Percentiles rank a stretch among this genome's conserved stretches.
These are phyloP conservation scores for Microthlaspi erraticum DNA, from an alignment of 345 rosid species.

Conservation along the genomic window DNA sequence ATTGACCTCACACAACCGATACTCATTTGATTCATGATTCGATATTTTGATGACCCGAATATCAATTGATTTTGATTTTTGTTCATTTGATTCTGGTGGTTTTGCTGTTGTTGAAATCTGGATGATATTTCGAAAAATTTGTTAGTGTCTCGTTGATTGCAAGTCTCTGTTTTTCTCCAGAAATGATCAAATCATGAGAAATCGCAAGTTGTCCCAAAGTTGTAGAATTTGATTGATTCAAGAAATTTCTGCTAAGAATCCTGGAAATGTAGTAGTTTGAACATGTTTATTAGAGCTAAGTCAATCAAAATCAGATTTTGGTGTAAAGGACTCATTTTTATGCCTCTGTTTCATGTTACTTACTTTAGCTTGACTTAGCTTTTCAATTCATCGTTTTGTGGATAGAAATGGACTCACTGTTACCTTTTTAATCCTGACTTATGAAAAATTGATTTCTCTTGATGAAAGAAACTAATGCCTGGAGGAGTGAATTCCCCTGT, in stretches of 20 bases:
- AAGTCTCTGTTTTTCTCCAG: background rate
- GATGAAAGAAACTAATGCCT: constrained; percentile 81
- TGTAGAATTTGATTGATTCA: background rate
- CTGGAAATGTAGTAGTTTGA: background rate
- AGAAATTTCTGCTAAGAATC: background rate
- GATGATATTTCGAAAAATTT: background rate
- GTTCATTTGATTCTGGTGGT: background rate
- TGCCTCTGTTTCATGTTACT: background rate
- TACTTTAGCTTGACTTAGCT: background rate
- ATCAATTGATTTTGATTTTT: background rate
- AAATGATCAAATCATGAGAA: background rate
- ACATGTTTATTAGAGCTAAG: background rate
- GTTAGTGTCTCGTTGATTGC: background rate
- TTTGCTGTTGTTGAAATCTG: background rate
- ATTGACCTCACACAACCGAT: background rate
- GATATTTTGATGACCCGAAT: background rate
- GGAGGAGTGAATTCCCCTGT: constrained; percentile 98
- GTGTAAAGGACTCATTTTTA: background rate
- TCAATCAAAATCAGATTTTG: background rate
- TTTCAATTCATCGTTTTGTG: background rate
- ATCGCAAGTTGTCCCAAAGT: background rate
- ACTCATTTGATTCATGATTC: background rate
- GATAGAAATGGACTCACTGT: constrained; percentile 1
- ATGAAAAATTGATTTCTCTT: background rate
- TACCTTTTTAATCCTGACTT: background rate